These are phyloP conservation scores for Millerozyma acaciae DNA, from an alignment of 805 yeast species.

Conservation along the genomic window DNA sequence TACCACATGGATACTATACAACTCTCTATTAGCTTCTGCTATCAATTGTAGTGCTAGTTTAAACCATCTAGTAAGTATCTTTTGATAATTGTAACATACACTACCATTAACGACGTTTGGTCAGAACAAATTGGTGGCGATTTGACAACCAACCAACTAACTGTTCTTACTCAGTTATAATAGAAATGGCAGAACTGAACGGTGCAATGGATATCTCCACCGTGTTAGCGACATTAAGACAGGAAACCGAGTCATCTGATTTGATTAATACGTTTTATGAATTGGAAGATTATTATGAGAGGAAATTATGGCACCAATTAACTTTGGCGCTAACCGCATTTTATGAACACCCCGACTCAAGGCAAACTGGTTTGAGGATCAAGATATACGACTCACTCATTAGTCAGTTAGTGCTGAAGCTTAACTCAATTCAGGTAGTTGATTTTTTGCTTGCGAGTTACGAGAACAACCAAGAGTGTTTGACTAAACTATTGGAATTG, in stretches of 20 bases:
- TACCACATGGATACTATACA: no score
- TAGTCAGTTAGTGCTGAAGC: constrained; percentile 57
- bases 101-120: no score
- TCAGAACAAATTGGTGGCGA: no score
- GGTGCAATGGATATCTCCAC: constrained; percentile 39
- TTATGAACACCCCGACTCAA: constrained; percentile 52
- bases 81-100: no score
- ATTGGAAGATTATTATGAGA: constrained; percentile 80
- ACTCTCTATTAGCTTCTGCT: no score
- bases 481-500: constrained; percentile 35
- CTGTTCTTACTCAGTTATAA: no score
- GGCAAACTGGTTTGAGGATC: constrained; percentile 48
- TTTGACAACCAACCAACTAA: no score
- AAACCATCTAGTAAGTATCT: no score
- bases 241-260: constrained; percentile 57
- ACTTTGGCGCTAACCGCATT: constrained; percentile 63
- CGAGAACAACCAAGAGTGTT: constrained; percentile 23
- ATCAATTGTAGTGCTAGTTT: no score
- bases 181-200: constrained; percentile 33
- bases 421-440: constrained; percentile 76
- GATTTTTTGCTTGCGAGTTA: constrained; percentile 63
- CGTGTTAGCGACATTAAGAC: constrained; percentile 57
- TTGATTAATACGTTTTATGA: constrained; percentile 58
- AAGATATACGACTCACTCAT: constrained; percentile 72
- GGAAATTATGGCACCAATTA: constrained; percentile 94